phyloP scores from a whole-genome alignment of 768 basidiomycete genomes.

The Termitomyces heimii region DNA sequence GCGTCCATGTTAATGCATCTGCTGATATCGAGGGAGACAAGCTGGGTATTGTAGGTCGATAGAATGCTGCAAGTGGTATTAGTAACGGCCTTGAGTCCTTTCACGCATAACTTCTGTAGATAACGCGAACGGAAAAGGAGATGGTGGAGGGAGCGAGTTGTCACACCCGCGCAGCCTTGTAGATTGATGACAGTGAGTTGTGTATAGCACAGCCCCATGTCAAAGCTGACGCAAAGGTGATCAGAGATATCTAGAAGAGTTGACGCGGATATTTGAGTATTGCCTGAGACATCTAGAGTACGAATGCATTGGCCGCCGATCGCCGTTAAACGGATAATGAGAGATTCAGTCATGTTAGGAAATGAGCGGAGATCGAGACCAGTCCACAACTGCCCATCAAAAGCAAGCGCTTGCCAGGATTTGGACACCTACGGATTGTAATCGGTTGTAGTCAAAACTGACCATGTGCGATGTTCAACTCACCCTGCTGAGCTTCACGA shows the following conservation, averaged over 20 bases:
- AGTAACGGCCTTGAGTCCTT: conserved; percentile 63
- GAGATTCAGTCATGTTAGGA: conserved; percentile 43
- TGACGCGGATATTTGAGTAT: conserved; percentile 41
- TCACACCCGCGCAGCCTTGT: conserved; percentile 64
- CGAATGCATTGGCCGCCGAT: conserved; percentile 61
- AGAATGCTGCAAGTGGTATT: conserved; percentile 72
- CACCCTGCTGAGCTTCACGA: conserved; percentile 78
- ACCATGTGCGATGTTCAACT: conserved; percentile 17
- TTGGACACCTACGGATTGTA: conserved; percentile 58
- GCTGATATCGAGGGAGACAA: conserved; percentile 62
- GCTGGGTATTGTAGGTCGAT: conserved; percentile 45
- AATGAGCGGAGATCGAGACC: conserved; percentile 59
- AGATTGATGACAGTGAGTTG: conserved; percentile 69
- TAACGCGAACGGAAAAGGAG: conserved; percentile 62
- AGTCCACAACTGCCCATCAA: conserved; percentile 87
- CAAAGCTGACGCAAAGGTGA: conserved; percentile 39
- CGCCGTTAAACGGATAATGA: conserved; percentile 48
- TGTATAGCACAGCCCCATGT: conserved; percentile 40
- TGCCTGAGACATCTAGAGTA: conserved; percentile 58
- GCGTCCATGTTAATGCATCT: conserved; percentile 67
- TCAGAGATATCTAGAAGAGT: conserved; percentile 48
- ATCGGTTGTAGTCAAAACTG: neutral
- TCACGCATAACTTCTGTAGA: conserved; percentile 54
- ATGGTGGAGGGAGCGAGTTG: conserved; percentile 60
- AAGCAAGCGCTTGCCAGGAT: conserved; percentile 66